Conservation (phyloP, 768 basidiomycete species). For the Agaricus subrufescens region DNA sequence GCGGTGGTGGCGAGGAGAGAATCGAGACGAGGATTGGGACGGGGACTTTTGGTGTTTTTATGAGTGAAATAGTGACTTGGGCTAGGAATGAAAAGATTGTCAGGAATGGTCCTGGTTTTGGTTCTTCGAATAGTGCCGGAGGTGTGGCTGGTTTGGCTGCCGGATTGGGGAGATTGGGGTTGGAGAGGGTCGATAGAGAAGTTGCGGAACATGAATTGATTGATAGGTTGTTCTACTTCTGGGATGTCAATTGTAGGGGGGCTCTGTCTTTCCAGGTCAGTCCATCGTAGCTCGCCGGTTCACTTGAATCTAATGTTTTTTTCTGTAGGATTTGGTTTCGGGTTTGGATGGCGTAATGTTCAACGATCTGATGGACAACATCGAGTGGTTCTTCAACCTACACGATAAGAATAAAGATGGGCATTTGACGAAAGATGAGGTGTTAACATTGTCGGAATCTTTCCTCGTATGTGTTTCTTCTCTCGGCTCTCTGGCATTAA, state of each 20-base stretch:
- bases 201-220: conserved; percentile 97
- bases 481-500: background rate
- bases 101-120: conserved; percentile 67
- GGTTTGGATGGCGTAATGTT: conserved; percentile 92
- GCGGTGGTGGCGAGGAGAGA: conserved; percentile 47
- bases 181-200: conserved; percentile 85
- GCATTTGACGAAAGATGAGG: conserved; percentile 92
- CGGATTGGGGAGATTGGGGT: conserved; percentile 2
- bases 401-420: conserved; percentile 98
- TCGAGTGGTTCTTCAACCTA: conserved; percentile 97
- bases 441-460: conserved; percentile 91
- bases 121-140: conserved; percentile 35
- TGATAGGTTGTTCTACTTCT: conserved; percentile 89
- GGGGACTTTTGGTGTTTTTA: conserved; percentile 80
- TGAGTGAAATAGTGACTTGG: conserved; percentile 94
- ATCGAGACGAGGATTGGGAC: conserved; percentile 88
- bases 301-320: background rate
- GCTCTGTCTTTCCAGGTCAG: conserved; percentile 87
- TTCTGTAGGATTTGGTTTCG: conserved; percentile 71
- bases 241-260: conserved; percentile 81
- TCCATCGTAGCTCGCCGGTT: conserved; percentile 5
- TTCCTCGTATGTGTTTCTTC: conserved; percentile 54
- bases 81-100: conserved; percentile 92
- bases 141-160: conserved; percentile 2
- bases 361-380: conserved; percentile 97